Base-by-base conservation (phyloP, 116 monocot genomes). In the Iris pallida region DNA sequence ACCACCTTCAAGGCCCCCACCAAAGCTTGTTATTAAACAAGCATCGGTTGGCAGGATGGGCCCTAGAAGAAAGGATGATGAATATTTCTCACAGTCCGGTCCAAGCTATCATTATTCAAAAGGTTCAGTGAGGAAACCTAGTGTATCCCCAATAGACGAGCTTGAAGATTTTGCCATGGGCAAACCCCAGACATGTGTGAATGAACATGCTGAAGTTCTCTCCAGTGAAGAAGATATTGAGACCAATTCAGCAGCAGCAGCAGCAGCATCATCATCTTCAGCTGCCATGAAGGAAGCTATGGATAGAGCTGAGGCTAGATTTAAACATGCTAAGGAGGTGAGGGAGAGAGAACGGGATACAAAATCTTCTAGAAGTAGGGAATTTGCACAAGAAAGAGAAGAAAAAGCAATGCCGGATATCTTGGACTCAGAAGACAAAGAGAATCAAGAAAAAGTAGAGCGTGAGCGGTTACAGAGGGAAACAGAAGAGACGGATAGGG, bases 281-380 rank as follows among this genome's bases (percentile, higher is more conserved):
- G 85, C 90, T 78, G 87, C 91, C 61, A 94, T 92, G 88, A 92
- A 83, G 69, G 92, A 86, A 48, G 92, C 90, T 11, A 80, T 92
- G 85, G 85, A 87, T 63, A 87, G 72, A 76, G 97, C 97, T 20
- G 90, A 92, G 67, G 87, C 87, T 60, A 92, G 85, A 61, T 88
- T 97, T 52, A 92, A 79, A 72, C 90, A 97, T 71, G 97, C 97
- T 9, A 92, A 80, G 79, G 90, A 83, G 62, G 86, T 85, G 20
- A 89, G 91, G 46, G 92, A 87, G 53, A 89, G 80, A 71, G 84
- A 91, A 76, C 75, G 76, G 2, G 93, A 86, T 80, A 82, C 73
- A 65, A 91, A 72, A 76, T 70, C 74, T 61, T 14, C 48, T 48
- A 87, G 60, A 66, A 81, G 41, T 57, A 80, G 72, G 68, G 93